Evolutionary conservation across 2,329 filamentous ascomycete species (phyloP).

Genomic region (Fusarium pininemorale): DNA sequence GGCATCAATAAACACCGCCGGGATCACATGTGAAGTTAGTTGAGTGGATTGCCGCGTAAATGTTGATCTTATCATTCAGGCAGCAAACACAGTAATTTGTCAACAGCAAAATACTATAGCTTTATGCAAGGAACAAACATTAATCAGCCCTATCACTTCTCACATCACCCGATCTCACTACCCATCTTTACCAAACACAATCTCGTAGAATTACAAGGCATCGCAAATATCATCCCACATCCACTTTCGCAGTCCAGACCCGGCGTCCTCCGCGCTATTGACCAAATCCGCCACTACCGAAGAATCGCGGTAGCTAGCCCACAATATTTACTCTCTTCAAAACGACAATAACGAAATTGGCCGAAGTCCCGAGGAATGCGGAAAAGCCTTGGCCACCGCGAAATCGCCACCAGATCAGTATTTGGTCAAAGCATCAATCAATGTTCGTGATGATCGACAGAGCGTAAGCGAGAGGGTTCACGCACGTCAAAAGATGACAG

Average conservation of each 20-base stretch:
- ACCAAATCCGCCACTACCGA: background rate
- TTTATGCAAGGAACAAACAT: background rate
- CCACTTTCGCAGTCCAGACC: background rate
- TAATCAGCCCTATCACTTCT: conserved; percentile 12
- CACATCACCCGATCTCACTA: background rate
- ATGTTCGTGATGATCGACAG: background rate
- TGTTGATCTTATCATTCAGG: background rate
- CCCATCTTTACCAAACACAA: background rate
- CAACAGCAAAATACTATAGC: background rate
- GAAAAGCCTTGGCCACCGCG: background rate
- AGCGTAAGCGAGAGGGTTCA: background rate
- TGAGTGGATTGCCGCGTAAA: background rate
- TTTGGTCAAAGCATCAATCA: background rate
- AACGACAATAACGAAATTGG: background rate
- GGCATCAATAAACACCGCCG: too few species aligned
- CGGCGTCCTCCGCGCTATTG: background rate
- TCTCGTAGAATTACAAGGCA: background rate
- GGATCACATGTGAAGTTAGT: too few species aligned
- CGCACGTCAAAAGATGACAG: background rate
- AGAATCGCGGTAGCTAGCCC: background rate
- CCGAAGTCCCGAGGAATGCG: background rate
- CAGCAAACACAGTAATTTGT: background rate
- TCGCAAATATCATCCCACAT: background rate
- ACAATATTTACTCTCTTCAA: background rate
- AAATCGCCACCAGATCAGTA: background rate